Percentiles rank a stretch among this genome's conserved stretches.
These are phyloP conservation scores for Lactarius hengduanensis DNA, from an alignment of 768 basidiomycete species.

Conservation along the genomic window DNA sequence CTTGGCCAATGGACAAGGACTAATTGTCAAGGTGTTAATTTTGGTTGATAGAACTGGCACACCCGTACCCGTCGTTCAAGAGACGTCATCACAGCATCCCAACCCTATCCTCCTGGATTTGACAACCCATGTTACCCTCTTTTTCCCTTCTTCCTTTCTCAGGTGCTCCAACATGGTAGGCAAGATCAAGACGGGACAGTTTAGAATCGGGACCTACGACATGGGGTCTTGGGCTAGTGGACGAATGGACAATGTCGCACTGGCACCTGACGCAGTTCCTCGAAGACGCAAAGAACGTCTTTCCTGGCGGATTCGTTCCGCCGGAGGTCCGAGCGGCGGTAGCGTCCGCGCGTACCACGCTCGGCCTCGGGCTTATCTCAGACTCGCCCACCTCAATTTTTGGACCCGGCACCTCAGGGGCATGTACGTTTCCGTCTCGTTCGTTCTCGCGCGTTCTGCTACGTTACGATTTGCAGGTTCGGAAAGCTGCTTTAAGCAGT, in stretches of 20 bases:
- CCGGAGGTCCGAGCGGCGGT: no score
- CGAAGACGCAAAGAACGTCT: background rate
- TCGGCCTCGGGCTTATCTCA: no score
- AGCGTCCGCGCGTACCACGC: no score
- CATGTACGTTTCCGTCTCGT: no score
- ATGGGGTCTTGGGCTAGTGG: background rate
- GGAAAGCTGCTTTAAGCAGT: no score
- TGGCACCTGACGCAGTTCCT: no score
- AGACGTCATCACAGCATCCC: background rate
- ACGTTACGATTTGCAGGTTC: no score
- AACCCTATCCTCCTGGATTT: background rate
- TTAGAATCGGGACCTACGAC: background rate
- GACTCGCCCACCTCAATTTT: no score
- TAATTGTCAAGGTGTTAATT: background rate
- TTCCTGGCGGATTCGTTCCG: no score
- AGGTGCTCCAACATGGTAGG: background rate
- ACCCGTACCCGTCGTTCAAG: no score
- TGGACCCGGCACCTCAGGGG: no score
- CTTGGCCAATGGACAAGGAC: background rate
- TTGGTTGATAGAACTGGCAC: background rate
- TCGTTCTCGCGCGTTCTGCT: no score
- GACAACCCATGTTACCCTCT: background rate
- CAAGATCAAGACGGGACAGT: background rate
- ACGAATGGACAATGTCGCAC: background rate
- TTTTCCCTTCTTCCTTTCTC: background rate